Evolutionary conservation across 495 filamentous ascomycete species (phyloP), one percentile per base, ranked within the genome.

Genomic region (Penicillium atrosanguineum): DNA sequence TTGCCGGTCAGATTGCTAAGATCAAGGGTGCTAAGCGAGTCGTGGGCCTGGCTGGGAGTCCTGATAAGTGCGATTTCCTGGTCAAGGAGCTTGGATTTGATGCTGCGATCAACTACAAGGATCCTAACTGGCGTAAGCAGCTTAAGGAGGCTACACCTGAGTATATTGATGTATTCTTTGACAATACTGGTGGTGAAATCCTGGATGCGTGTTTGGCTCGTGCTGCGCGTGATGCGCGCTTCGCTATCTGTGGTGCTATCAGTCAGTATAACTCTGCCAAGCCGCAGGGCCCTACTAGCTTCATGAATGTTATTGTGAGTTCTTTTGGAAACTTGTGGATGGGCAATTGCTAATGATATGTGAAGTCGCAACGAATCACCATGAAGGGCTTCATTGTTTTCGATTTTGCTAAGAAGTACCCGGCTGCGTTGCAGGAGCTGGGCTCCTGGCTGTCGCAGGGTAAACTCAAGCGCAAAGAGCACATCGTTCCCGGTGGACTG

Each of bases 1-100:
- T 88, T 1, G 86, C 77, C 12, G 86, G 84, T 4, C 87, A 90
- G 70, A 87, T 88, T 62, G 82, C 82, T 2, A 85, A 83, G 68
- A 69, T 84, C 40, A 77, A 80, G 61, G 85, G 84, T 6, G 79
- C 79, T 3, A 75, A 65, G 64, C 55, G 71, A 40, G 79, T 83
- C 4, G 59, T 83, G 15, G 80, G 80, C 3, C 50, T 83, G 29
- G 78, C 79, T 6, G 80, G 80, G 7, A 74, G 64, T 44, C 57
- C 64, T 14, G 78, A 79, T 5, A 82, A 79, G 48, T 79, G 79
- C 44, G 56, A 64, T 1, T 75, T 79, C 42, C 75, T 84, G 67
- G 64, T 70, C 6, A 50, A 63, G 40, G 73, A 82, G 53, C 59
- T 83, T 25, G 69, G 60, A 0, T 84, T 82, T 56, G 77, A 79